Evolutionary conservation across 208 protist genomes (phyloP), one percentile per base, ranked within the genome.

Genomic region (Herpetomonas tarakana): DNA sequence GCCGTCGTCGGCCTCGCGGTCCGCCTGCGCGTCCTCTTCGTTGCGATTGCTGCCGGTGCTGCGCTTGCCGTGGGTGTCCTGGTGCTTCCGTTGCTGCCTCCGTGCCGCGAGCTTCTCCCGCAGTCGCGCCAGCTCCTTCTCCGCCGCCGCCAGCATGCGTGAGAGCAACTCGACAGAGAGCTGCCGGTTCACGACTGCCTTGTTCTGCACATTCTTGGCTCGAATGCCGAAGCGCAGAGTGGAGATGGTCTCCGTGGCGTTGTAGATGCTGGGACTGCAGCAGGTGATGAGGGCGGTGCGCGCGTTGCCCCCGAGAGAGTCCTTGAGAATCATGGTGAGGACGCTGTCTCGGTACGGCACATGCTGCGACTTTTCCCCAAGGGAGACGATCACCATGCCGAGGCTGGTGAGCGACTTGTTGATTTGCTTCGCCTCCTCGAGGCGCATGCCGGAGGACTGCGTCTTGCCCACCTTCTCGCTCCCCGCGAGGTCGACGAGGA

Each of bases 341-440:
- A 94, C 89, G 52, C 86, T 93, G 57, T 97, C 82, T 21, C 92
- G 81, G 57, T 94, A 97, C 38, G 92, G 92, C 27, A 93, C 73
- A 69, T 95, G 80, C 21, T 52, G 65, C 1, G 73, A 35, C 44
- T 50, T 69, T 24, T 96, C 88, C n/a, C 83, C 83, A 3, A 97
- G 70, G 19, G 67, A 78, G 28, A 80, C 78, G 59, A 97, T 97
- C 24, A 94, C 88, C 52, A 88, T 69, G 35, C 92, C 86, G 3
- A 97, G 81, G 0, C 84, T 83, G 6, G 88, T 83, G 30, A 97
- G 81, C 2, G 91, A 96, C 41, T 88, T 85, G 69, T 97, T 97
- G 60, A 97, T 97, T 16, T 91, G 76, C 62, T 94, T 97, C 39
- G 92, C 92, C 76, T 97, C 92, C 74, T 96, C 92, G 29, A 97